These are phyloP conservation scores for Cladorrhinum sp. DNA, from an alignment of 2,329 filamentous ascomycete genomes.

Conservation along the genomic window DNA sequence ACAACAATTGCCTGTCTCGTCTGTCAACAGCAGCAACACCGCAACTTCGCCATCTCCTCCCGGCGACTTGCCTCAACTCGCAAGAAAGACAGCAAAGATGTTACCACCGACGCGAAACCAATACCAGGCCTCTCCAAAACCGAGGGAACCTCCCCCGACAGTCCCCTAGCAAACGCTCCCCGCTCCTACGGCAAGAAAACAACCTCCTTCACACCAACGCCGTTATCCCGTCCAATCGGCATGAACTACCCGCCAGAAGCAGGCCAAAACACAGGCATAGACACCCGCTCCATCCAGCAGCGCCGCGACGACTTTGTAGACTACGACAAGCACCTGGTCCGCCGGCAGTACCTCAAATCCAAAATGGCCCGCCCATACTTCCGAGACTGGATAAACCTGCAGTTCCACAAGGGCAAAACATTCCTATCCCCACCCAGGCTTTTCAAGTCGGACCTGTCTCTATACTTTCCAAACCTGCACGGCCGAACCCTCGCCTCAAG, in stretches of 20 bases:
- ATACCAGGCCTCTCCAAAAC: slow-evolving; percentile 8
- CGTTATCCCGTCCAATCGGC: slow-evolving; percentile 74
- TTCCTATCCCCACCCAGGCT: slow-evolving; percentile 82
- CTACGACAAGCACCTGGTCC: slow-evolving; percentile 78
- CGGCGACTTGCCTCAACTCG: slow-evolving; percentile 25
- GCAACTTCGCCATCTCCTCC: slow-evolving; percentile 47
- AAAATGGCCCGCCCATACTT: slow-evolving; percentile 88
- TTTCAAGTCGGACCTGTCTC: slow-evolving; percentile 75
- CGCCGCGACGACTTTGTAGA: slow-evolving; percentile 76
- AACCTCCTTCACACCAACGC: slow-evolving; percentile 56
- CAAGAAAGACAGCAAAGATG: slow-evolving; percentile 20
- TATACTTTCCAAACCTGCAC: slow-evolving; percentile 91
- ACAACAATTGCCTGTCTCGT: slow-evolving; percentile 41
- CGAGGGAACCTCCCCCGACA: slow-evolving; percentile 32
- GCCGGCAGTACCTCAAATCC: slow-evolving; percentile 70
- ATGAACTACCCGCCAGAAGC: slow-evolving; percentile 67
- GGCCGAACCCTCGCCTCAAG: slow-evolving; percentile 70
- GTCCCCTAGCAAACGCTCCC: slow-evolving; percentile 55
- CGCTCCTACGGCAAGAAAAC: slow-evolving; percentile 56
- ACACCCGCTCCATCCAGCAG: slow-evolving; percentile 64
- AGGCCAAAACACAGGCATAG: slow-evolving; percentile 80
- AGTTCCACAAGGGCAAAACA: slow-evolving; percentile 81
- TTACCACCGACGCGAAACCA: slow-evolving; percentile 16
- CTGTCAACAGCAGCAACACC: slow-evolving; percentile 46
- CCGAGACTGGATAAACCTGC: slow-evolving; percentile 87